These are phyloP conservation scores for Cardamine resedifolia DNA, from an alignment of 345 rosid genomes.

Conservation along the genomic window DNA sequence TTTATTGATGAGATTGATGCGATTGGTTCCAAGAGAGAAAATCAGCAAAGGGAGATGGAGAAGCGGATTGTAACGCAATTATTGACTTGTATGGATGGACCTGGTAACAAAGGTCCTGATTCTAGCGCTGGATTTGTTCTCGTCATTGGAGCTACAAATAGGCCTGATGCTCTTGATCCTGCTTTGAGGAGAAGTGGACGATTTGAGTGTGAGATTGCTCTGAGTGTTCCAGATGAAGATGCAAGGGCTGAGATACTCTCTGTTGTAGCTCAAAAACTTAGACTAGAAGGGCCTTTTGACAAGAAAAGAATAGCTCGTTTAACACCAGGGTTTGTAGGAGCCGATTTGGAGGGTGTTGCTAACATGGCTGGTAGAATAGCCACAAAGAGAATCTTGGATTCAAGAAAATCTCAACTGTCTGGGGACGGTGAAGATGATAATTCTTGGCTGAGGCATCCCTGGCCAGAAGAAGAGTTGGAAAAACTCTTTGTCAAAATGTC, in stretches of 20 bases:
- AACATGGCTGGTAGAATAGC: constrained; percentile 84
- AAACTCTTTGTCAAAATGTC: constrained; percentile 67
- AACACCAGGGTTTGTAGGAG: constrained; percentile 97
- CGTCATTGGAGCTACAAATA: constrained; percentile 93
- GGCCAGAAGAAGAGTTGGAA: constrained; percentile 79
- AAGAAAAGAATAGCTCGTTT: constrained; percentile 74
- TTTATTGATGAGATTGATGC: constrained; percentile 97
- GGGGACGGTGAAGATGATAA: constrained; percentile 40
- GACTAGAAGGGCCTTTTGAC: constrained; percentile 78
- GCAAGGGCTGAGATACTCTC: constrained; percentile 80
- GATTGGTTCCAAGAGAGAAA: constrained; percentile 88
- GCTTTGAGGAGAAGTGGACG: constrained; percentile 92
- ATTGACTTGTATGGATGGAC: constrained; percentile 94
- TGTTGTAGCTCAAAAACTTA: constrained; percentile 59
- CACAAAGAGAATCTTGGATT: constrained; percentile 58
- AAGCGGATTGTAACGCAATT: constrained; percentile 86
- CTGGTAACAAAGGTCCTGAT: constrained; percentile 44
- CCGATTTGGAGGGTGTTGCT: constrained; percentile 77
- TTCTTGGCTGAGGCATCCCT: constrained; percentile 78
- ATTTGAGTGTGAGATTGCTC: constrained; percentile 86
- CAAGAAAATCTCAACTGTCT: constrained; percentile 53
- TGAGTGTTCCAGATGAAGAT: constrained; percentile 78
- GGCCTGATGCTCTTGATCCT: constrained; percentile 89
- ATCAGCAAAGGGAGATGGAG: constrained; percentile 90
- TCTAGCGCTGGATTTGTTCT: constrained; percentile 62